Evolutionary conservation across 1,139 yeast species (phyloP).

Genomic region (Scheffersomyces stambukii): DNA sequence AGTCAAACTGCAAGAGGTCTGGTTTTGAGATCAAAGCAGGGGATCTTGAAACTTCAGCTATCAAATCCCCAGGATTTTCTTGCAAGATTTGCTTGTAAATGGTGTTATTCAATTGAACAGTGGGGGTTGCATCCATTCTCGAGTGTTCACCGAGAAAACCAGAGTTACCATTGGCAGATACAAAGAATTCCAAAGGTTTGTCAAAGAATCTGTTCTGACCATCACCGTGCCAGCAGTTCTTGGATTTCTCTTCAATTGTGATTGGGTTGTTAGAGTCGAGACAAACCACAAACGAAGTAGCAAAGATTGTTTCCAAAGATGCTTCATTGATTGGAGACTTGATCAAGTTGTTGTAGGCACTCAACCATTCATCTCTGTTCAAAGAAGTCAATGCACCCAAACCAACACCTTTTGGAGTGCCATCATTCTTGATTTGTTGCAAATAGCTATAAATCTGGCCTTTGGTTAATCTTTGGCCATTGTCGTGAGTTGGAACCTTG

Average conservation of each 20-base stretch:
- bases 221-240: conserved; percentile 91
- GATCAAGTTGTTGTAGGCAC: conserved; percentile 54
- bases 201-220: conserved; percentile 89
- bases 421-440: conserved; percentile 42
- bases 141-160: conserved; percentile 97
- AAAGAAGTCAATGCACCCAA: conserved; percentile 80
- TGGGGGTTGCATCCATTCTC: conserved; percentile 97
- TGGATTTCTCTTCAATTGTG: conserved; percentile 81
- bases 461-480: conserved; percentile 54
- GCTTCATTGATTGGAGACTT: conserved; percentile 54
- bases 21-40: conserved; percentile 19
- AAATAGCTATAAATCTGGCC: conserved; percentile 67
- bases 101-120: conserved; percentile 80
- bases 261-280: conserved; percentile 73
- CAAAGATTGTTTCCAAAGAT: conserved; percentile 66
- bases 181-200: conserved; percentile 84
- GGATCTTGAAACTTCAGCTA: conserved; percentile 25
- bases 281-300: conserved; percentile 76
- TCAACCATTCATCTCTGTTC: conserved; percentile 81
- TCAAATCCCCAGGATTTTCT: conserved; percentile 32
- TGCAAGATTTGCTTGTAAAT: conserved; percentile 56
- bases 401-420: conserved; percentile 41
- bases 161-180: conserved; percentile 78
- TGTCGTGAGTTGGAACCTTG: conserved; percentile 66
- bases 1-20: conserved; percentile 35